Conservation (phyloP, 805 yeast genomes). For the Teunomyces lycoperdinae region DNA sequence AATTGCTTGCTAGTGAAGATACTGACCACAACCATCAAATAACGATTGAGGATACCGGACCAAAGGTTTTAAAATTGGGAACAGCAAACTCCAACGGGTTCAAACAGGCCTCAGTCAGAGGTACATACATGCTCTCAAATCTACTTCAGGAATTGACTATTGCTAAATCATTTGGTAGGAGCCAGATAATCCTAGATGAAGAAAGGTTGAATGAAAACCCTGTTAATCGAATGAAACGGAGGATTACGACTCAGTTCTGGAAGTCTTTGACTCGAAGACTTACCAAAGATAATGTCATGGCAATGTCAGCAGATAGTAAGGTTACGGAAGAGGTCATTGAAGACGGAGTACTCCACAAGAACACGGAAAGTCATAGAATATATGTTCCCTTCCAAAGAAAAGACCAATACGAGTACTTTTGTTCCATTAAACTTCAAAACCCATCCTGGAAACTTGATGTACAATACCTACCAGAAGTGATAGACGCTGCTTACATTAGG, state of each 20-base stretch:
- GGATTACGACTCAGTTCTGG: conserved; percentile 82
- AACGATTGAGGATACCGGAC: conserved; percentile 82
- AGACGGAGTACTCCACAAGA: conserved; percentile 27
- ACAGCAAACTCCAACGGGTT: conserved; percentile 84
- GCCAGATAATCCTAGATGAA: conserved; percentile 77
- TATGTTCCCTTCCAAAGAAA: conserved; percentile 68
- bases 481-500: conserved; percentile 74
- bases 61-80: conserved; percentile 74
- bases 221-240: conserved; percentile 67
- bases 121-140: conserved; percentile 87
- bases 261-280: conserved; percentile 67
- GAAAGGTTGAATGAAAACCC: conserved; percentile 85
- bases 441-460: conserved; percentile 67
- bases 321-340: conserved; percentile 48
- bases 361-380: conserved; percentile 65
- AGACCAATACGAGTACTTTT: conserved; percentile 73
- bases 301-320: conserved; percentile 77
- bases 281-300: conserved; percentile 57
- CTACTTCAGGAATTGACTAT: conserved; percentile 84
- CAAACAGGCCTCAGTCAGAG: conserved; percentile 69
- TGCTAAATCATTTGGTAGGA: conserved; percentile 77
- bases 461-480: conserved; percentile 67
- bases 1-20: conserved; percentile 72
- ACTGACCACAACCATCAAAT: conserved; percentile 83
- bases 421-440: conserved; percentile 47